A percentile compares a stretch with the other conserved stretches of the same genome.
These are phyloP conservation scores for Grosmannia penicillata DNA, from an alignment of 2,329 filamentous ascomycete genomes.

Conservation along the genomic window DNA sequence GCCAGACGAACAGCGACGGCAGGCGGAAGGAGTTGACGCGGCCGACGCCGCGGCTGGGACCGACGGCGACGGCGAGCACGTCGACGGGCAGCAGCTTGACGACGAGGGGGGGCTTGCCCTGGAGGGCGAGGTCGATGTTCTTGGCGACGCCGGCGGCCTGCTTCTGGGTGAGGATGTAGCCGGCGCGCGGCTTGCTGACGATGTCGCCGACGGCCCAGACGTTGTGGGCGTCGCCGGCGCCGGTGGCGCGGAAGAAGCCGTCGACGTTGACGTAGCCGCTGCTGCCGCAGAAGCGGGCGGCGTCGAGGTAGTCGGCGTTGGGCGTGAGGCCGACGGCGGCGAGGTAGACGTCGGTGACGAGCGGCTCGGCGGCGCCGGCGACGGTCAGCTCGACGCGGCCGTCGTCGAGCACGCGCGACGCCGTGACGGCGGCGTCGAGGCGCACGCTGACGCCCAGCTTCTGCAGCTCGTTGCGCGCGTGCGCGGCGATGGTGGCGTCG, in stretches of 20 bases:
- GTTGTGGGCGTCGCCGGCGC: conserved; percentile 17
- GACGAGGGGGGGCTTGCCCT: conserved; percentile 25
- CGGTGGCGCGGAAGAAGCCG: conserved; percentile 32
- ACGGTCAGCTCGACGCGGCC: conserved; percentile 35
- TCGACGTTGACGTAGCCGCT: conserved; percentile 33
- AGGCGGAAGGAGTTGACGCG: conserved; percentile 27
- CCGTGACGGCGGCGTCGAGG: conserved; percentile 24
- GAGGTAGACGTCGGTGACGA: conserved; percentile 34
- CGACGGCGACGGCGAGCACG: conserved; percentile 30
- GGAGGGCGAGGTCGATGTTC: conserved; percentile 34
- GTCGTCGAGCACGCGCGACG: conserved; percentile 18
- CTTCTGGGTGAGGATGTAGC: conserved; percentile 29
- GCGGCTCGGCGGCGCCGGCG: conserved; percentile 25
- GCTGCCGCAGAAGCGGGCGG: conserved; percentile 25
- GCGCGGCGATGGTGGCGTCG: conserved; percentile 23
- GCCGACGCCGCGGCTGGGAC: conserved; percentile 34
- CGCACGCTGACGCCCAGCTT: conserved; percentile 36
- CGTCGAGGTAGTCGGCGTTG: conserved; percentile 38
- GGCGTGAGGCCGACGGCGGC: conserved; percentile 39
- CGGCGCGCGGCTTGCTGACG: conserved; percentile 31
- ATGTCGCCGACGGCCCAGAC: conserved; percentile 41
- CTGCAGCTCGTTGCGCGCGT: conserved; percentile 32
- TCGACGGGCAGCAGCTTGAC: conserved; percentile 35
- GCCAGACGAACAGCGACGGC: conserved; percentile 35
- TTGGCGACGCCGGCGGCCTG: conserved; percentile 38